Percentiles rank a stretch among this genome's conserved stretches.
phyloP scores from a whole-genome alignment of 1,139 yeast species.

The Blastobotrys petasosporus region DNA sequence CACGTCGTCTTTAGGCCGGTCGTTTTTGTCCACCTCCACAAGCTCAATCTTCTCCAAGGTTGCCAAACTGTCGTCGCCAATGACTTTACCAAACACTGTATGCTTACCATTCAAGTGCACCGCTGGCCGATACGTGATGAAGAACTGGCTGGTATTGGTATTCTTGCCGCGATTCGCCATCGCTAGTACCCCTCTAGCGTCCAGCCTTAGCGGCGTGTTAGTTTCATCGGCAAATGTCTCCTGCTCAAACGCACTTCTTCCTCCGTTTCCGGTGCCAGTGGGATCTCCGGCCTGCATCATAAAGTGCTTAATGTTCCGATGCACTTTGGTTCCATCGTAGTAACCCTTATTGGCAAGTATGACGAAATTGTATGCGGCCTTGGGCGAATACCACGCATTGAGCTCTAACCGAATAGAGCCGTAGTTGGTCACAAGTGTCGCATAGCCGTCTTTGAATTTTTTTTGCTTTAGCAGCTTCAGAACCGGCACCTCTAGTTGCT shows the following conservation, averaged over 20 bases:
- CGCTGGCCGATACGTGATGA: constrained; percentile 64
- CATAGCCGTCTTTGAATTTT: constrained; percentile 31
- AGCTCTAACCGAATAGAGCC: constrained; percentile 41
- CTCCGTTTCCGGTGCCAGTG: constrained; percentile 44
- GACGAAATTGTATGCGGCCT: constrained; percentile 43
- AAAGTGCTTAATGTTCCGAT: constrained; percentile 43
- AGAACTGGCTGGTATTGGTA: constrained; percentile 71
- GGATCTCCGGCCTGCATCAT: constrained; percentile 54
- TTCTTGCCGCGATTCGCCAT: constrained; percentile 68
- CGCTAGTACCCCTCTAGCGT: constrained; percentile 72
- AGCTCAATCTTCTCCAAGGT: constrained; percentile 65
- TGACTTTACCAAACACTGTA: constrained; percentile 71
- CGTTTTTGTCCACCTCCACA: constrained; percentile 29
- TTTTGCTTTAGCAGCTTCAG: constrained; percentile 30
- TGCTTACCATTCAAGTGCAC: constrained; percentile 74
- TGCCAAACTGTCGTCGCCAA: constrained; percentile 74
- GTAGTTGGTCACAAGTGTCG: constrained; percentile 35
- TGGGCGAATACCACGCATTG: constrained; percentile 37
- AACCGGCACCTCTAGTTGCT: constrained; percentile 18
- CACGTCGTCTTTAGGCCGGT: constrained; percentile 34
- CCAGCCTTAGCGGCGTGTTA: constrained; percentile 65
- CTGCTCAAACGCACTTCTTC: constrained; percentile 32
- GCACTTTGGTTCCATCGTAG: constrained; percentile 41
- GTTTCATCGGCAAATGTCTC: constrained; percentile 42
- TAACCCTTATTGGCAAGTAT: constrained; percentile 36